A percentile compares a stretch with the other conserved stretches of the same genome.
phyloP scores from a whole-genome alignment of 2,329 filamentous ascomycete genomes.

The Fusarium avenaceum region DNA sequence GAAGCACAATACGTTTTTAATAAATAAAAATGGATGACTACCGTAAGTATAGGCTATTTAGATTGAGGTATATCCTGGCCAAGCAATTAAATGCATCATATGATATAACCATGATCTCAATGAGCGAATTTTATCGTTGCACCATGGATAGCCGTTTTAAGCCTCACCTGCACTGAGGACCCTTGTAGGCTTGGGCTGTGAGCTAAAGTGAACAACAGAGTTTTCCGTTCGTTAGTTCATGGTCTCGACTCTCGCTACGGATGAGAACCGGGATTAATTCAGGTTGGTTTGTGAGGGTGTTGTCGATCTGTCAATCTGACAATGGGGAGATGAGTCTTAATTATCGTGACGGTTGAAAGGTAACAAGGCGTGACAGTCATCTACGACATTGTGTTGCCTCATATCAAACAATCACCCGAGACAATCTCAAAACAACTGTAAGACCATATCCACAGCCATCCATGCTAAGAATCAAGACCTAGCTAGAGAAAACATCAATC shows the following conservation, averaged over 20 bases:
- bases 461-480: background rate
- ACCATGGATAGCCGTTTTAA: constrained; percentile 35
- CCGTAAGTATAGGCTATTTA: background rate
- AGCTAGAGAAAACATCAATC: background rate
- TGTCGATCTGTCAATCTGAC: constrained; percentile 4
- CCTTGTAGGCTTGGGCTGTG: constrained; percentile 20
- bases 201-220: constrained; percentile 27
- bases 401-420: background rate
- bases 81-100: constrained; percentile 24
- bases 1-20: background rate
- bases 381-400: background rate
- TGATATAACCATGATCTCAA: constrained; percentile 21
- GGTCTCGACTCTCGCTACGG: constrained; percentile 7
- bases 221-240: constrained; percentile 17
- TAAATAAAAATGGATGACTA: background rate
- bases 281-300: constrained; percentile 5
- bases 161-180: constrained; percentile 33
- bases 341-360: background rate
- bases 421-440: too few relatives aligned
- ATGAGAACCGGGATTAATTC: constrained; percentile 27
- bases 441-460: background rate
- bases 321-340: constrained; percentile 4
- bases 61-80: background rate
- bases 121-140: constrained; percentile 39
- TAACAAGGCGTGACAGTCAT: background rate